A percentile compares a stretch with the other conserved stretches of the same genome.
Evolutionary conservation across 139 green algal species (phyloP).

Genomic region (Closterium sp.): DNA sequence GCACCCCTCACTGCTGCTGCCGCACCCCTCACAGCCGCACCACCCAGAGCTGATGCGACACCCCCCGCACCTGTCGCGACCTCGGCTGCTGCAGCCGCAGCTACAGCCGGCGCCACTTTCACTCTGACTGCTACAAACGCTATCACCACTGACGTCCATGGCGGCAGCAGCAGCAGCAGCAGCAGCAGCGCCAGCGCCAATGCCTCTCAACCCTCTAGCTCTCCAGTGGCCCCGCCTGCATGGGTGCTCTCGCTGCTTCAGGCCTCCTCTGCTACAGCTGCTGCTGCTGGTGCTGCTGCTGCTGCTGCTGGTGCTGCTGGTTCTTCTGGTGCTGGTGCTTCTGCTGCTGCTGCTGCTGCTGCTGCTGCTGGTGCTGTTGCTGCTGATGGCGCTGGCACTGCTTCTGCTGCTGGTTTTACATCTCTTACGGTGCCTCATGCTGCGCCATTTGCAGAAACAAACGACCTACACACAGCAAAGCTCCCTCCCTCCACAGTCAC

Average conservation of each 20-base stretch:
- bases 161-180: not conserved
- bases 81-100: not conserved
- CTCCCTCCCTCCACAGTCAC: not conserved
- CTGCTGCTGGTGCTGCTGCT: not conserved
- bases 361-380: not conserved
- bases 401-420: not conserved
- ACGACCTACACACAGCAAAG: not conserved
- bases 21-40: too few relatives aligned
- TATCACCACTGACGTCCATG: not conserved
- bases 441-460: not conserved
- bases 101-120: not conserved
- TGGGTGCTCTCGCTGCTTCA: not conserved
- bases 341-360: constrained; percentile 1
- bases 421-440: not conserved
- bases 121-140: not conserved
- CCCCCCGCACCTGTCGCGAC: not conserved
- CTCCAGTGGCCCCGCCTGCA: not conserved
- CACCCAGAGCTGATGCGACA: too few relatives aligned
- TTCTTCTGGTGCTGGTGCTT: not conserved
- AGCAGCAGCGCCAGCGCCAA: not conserved
- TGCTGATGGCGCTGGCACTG: not conserved
- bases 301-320: not conserved
- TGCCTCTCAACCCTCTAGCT: not conserved
- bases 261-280: not conserved
- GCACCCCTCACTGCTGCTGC: too few relatives aligned